phyloP scores from a whole-genome alignment of 2,329 filamentous ascomycete species.

The Juglanconis sp. region DNA sequence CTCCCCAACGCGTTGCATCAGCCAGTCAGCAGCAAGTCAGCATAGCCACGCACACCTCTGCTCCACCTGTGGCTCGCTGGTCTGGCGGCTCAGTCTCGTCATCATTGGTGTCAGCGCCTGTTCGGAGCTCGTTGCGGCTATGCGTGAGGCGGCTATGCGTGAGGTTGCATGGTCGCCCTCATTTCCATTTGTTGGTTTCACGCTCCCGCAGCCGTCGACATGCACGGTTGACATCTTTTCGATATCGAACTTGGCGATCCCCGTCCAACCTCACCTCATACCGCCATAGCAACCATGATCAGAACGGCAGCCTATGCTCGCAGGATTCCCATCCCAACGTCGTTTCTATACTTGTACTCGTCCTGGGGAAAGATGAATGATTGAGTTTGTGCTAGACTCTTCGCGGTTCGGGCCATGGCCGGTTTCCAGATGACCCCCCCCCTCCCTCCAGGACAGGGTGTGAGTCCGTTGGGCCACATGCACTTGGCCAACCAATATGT shows the following conservation, averaged over 20 bases:
- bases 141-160: not conserved
- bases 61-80: not conserved
- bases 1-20: constrained; percentile 6
- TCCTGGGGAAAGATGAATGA: not conserved
- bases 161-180: not conserved
- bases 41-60: not conserved
- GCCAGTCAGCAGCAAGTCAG: no score
- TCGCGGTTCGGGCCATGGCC: not conserved
- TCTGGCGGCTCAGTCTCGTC: constrained; percentile 1
- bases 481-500: constrained; percentile 2
- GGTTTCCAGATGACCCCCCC: constrained; percentile 13
- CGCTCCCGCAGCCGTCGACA: not conserved
- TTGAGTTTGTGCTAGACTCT: not conserved
- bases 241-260: not conserved
- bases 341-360: not conserved
- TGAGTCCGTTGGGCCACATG: constrained; percentile 9
- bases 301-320: not conserved
- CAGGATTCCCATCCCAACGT: not conserved
- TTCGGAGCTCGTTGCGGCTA: not conserved
- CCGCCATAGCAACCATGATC: not conserved
- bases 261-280: constrained; percentile 5
- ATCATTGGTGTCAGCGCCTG: constrained; percentile 14
- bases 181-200: constrained; percentile 2
- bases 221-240: not conserved
- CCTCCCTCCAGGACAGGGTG: constrained; percentile 6